Percentiles rank a stretch among this genome's conserved stretches.
Conservation (phyloP, 495 filamentous ascomycete species). For the Daldinia caldariorum region DNA sequence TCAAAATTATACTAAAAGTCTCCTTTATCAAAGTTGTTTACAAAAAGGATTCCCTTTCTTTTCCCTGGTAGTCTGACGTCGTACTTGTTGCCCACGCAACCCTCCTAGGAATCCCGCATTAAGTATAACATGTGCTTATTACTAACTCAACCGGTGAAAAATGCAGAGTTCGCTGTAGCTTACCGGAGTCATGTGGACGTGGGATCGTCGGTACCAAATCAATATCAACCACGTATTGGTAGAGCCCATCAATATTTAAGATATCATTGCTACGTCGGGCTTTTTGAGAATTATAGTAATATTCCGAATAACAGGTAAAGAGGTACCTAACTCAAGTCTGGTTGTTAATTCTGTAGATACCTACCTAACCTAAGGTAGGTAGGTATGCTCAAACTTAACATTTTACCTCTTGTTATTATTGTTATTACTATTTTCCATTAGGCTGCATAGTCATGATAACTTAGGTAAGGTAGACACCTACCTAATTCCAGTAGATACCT, state of each 20-base stretch:
- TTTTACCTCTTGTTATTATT: background rate
- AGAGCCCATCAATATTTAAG: conserved; percentile 13
- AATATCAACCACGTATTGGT: conserved; percentile 36
- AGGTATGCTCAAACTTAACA: conserved; percentile 11
- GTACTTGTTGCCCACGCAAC: background rate
- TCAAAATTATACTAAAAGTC: background rate
- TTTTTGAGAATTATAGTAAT: conserved; percentile 19
- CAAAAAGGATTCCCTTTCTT: background rate
- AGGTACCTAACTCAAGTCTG: background rate
- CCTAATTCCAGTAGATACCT: no score
- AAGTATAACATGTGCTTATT: conserved; percentile 1
- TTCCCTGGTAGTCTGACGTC: background rate
- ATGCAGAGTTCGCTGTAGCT: conserved; percentile 29
- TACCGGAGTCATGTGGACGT: conserved; percentile 29
- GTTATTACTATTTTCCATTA: no score
- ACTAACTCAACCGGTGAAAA: conserved; percentile 7
- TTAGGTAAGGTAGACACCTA: no score
- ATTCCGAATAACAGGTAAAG: background rate
- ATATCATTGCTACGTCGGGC: conserved; percentile 37
- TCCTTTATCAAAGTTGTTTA: background rate
- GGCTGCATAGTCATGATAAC: no score
- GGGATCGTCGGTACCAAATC: conserved; percentile 35
- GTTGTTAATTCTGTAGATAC: background rate
- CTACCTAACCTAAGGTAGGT: no score
- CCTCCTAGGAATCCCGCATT: conserved; percentile 1